Conservation (phyloP, 2,329 filamentous ascomycete species). For the Aotearoamyces nothofagi region DNA sequence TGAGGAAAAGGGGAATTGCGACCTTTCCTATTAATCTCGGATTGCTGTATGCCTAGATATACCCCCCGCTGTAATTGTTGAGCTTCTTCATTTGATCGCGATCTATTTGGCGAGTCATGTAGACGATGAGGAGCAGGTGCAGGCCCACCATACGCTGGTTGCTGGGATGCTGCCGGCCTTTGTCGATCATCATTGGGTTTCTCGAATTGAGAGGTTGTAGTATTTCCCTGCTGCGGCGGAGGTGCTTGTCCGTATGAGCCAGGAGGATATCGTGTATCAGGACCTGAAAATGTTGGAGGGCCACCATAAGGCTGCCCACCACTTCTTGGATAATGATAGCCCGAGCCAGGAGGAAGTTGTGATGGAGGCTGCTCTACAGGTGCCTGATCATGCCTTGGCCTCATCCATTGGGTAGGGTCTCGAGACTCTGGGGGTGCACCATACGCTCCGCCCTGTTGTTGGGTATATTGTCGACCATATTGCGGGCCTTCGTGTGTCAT, state of each 20-base stretch:
- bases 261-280: slow-evolving; percentile 18
- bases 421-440: slow-evolving; percentile 13
- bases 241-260: slow-evolving; percentile 19
- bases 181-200: slow-evolving; percentile 2
- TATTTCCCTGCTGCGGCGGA: slow-evolving; percentile 20
- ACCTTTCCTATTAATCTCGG: slow-evolving; percentile 68
- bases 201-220: slow-evolving; percentile 14
- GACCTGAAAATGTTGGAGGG: slow-evolving; percentile 12
- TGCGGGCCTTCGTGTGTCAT: slow-evolving; percentile 2
- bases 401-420: slow-evolving; percentile 16
- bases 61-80: slow-evolving; percentile 43
- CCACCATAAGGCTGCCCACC: slow-evolving; percentile 12
- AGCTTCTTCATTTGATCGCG: slow-evolving; percentile 31
- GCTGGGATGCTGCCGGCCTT: slow-evolving; percentile 19
- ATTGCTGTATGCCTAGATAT: slow-evolving; percentile 55
- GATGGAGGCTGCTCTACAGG: slow-evolving; percentile 6
- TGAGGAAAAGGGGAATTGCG: slow-evolving; percentile 81
- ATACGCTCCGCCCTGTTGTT: slow-evolving; percentile 11
- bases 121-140: slow-evolving; percentile 24
- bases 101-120: slow-evolving; percentile 28
- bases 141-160: slow-evolving; percentile 21
- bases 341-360: slow-evolving; percentile 7
- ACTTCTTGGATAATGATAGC: slow-evolving; percentile 15
- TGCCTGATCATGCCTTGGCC: slow-evolving; percentile 12
- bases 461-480: slow-evolving; percentile 11